phyloP scores from a whole-genome alignment of 495 filamentous ascomycete species.

The Barbatosphaeria neglecta region DNA sequence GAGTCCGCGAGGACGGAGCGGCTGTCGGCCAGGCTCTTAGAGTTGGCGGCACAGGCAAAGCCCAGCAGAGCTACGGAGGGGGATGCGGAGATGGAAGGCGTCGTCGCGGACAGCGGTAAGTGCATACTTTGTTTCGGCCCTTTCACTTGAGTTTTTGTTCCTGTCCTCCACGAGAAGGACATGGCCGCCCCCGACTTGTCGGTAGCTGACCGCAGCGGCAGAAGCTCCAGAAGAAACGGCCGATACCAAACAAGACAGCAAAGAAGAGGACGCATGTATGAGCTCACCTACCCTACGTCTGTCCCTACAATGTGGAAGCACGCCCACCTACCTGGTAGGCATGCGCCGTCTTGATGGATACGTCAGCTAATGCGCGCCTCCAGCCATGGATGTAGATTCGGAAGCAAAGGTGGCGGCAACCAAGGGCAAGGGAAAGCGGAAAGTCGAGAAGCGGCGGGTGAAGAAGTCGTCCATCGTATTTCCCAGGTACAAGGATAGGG shows the following conservation, averaged over 20 bases:
- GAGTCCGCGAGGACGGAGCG: constrained; percentile 65
- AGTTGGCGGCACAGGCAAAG: constrained; percentile 59
- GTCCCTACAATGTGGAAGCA: not conserved
- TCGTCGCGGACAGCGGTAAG: not conserved
- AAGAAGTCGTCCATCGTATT: constrained; percentile 43
- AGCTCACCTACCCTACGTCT: not conserved
- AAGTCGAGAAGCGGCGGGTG: constrained; percentile 29
- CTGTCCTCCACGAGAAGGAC: too few species aligned
- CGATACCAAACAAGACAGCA: not conserved
- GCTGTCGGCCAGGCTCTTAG: constrained; percentile 67
- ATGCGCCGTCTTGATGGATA: not conserved
- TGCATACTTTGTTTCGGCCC: not conserved
- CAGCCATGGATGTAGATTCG: constrained; percentile 37
- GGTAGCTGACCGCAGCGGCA: not conserved
- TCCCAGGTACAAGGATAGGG: constrained; percentile 34
- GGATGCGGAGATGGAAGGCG: constrained; percentile 23
- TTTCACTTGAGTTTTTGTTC: too few species aligned
- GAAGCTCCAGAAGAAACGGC: not conserved
- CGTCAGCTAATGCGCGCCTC: constrained; percentile 7
- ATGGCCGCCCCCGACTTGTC: not conserved
- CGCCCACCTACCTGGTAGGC: too few species aligned
- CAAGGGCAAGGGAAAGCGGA: constrained; percentile 23
- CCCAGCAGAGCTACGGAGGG: constrained; percentile 13
- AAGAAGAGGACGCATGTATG: not conserved
- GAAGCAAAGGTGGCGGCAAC: constrained; percentile 14